A percentile compares a stretch with the other conserved stretches of the same genome.
phyloP scores from a whole-genome alignment of 1,284 basidiomycete genomes.

The Ustilago crameri region DNA sequence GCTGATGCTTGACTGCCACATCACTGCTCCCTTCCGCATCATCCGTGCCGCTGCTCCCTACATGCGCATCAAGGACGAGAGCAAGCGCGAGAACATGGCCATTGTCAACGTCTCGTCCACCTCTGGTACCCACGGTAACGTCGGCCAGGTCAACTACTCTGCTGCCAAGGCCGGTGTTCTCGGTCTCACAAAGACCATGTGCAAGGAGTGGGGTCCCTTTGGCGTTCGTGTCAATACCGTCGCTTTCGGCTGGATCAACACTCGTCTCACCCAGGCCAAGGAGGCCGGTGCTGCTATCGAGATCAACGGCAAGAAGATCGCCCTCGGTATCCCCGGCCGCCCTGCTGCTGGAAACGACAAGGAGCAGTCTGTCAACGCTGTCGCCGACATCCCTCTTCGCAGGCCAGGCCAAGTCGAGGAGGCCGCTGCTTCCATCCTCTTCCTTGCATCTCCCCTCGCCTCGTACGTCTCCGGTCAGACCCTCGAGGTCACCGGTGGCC shows the following conservation, averaged over 20 bases:
- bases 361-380: conserved; percentile 67
- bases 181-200: conserved; percentile 84
- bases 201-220: conserved; percentile 86
- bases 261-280: conserved; percentile 77
- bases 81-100: conserved; percentile 74
- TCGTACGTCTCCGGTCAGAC: conserved; percentile 84
- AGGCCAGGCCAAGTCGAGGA: conserved; percentile 81
- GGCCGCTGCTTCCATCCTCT: conserved; percentile 73
- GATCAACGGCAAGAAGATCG: conserved; percentile 83
- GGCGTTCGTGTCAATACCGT: conserved; percentile 79
- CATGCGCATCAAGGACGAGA: conserved; percentile 79
- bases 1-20: conserved; percentile 78
- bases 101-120: conserved; percentile 57
- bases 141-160: conserved; percentile 83
- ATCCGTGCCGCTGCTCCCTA: conserved; percentile 84
- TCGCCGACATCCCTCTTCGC: conserved; percentile 77
- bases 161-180: conserved; percentile 56
- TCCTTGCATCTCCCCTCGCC: conserved; percentile 76
- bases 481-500: conserved; percentile 69
- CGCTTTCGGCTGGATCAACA: conserved; percentile 81
- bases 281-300: conserved; percentile 80
- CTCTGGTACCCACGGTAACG: conserved; percentile 67
- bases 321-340: conserved; percentile 73
- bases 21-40: conserved; percentile 77
- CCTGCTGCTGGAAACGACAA: conserved; percentile 76